These are phyloP conservation scores for Russula foetens DNA, from an alignment of 768 basidiomycete genomes.

Conservation along the genomic window DNA sequence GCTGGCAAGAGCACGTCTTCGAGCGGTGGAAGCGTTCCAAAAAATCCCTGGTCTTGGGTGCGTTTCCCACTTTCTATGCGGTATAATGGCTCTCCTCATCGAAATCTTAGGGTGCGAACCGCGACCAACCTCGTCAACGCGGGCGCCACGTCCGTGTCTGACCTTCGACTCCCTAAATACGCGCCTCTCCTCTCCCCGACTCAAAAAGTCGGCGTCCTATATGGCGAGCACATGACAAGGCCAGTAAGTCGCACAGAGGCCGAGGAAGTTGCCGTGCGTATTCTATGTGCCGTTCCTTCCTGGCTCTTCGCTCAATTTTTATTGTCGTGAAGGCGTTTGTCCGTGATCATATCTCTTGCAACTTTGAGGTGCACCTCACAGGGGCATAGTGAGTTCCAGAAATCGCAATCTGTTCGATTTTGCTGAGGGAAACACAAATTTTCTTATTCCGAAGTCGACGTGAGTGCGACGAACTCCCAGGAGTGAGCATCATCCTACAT, in stretches of 20 bases:
- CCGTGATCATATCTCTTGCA: constrained; percentile 36
- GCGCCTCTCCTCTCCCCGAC: constrained; percentile 30
- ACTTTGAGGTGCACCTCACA: constrained; percentile 41
- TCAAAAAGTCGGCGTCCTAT: constrained; percentile 35
- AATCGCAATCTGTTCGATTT: neutral
- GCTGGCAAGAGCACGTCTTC: constrained; percentile 25
- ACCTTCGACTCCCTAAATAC: constrained; percentile 33
- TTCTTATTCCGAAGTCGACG: constrained; percentile 37
- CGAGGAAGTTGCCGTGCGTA: constrained; percentile 37
- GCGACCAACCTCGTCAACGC: constrained; percentile 42
- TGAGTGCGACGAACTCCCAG: constrained; percentile 28
- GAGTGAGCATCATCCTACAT: constrained; percentile 37
- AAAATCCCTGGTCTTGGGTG: constrained; percentile 44
- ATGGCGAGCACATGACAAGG: constrained; percentile 32
- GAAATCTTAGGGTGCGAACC: constrained; percentile 16
- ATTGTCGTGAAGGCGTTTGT: constrained; percentile 38
- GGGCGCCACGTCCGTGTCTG: constrained; percentile 39
- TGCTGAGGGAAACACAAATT: neutral
- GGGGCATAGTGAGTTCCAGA: constrained; percentile 47
- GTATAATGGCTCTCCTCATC: neutral
- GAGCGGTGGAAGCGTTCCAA: constrained; percentile 28
- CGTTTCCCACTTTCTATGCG: neutral
- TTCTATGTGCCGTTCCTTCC: neutral
- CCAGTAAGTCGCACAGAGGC: constrained; percentile 35
- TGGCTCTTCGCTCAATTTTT: neutral